phyloP scores from a whole-genome alignment of 768 basidiomycete species.

The Hysterangium stoloniferum region DNA sequence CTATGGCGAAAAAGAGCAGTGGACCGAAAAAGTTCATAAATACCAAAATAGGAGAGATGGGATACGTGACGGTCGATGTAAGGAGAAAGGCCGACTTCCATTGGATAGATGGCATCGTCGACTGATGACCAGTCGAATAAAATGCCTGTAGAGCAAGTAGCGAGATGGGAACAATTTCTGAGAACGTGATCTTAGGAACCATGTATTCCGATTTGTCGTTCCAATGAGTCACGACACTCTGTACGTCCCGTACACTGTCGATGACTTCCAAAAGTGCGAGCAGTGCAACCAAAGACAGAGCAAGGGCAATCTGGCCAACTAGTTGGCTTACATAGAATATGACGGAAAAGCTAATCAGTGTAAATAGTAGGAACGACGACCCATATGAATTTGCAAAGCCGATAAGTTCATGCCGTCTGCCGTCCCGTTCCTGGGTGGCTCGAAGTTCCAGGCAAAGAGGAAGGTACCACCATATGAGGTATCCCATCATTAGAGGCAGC shows the following conservation, averaged over 20 bases:
- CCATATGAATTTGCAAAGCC: slow-evolving; percentile 91
- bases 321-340: slow-evolving; percentile 66
- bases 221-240: slow-evolving; percentile 37
- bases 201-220: not conserved
- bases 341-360: slow-evolving; percentile 54
- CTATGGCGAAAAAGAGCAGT: slow-evolving; percentile 55
- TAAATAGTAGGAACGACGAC: slow-evolving; percentile 79
- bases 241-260: slow-evolving; percentile 73
- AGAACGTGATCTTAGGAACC: slow-evolving; percentile 32
- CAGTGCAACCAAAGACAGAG: slow-evolving; percentile 53
- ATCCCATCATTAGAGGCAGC: slow-evolving; percentile 36
- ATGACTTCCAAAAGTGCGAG: slow-evolving; percentile 74
- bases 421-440: slow-evolving; percentile 19
- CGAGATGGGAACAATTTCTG: slow-evolving; percentile 65
- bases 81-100: slow-evolving; percentile 94
- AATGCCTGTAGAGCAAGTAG: slow-evolving; percentile 73
- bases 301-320: slow-evolving; percentile 74
- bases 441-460: slow-evolving; percentile 71
- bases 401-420: slow-evolving; percentile 42
- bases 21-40: slow-evolving; percentile 73
- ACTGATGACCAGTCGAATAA: slow-evolving; percentile 88
- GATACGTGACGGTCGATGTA: slow-evolving; percentile 57
- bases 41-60: slow-evolving; percentile 67
- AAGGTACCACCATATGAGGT: slow-evolving; percentile 59
- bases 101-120: slow-evolving; percentile 81